These are phyloP conservation scores for Spencermartinsiella europaea DNA, from an alignment of 805 yeast genomes.

Conservation along the genomic window DNA sequence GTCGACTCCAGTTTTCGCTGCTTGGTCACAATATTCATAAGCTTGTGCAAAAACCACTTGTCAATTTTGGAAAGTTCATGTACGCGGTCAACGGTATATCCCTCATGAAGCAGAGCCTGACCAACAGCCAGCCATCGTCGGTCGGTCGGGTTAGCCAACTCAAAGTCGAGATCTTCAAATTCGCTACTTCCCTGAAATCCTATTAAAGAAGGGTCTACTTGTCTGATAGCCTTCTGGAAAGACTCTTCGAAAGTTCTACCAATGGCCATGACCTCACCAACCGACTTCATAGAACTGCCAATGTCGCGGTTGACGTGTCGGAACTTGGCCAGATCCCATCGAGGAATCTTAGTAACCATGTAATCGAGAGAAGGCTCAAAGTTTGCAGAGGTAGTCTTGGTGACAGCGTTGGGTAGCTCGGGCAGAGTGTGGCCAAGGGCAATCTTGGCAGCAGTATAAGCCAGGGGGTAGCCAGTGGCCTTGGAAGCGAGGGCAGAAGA, in stretches of 20 bases:
- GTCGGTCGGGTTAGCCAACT: slow-evolving; percentile 82
- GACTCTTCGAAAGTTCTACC: slow-evolving; percentile 98
- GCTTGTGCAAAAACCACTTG: slow-evolving; percentile 90
- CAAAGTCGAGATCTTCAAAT: slow-evolving; percentile 69
- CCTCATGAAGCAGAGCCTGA: slow-evolving; percentile 88
- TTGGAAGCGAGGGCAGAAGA: slow-evolving; percentile 97
- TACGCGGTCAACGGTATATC: slow-evolving; percentile 84
- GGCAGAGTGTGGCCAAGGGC: slow-evolving; percentile 93
- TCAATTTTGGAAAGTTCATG: slow-evolving; percentile 91
- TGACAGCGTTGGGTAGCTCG: slow-evolving; percentile 92
- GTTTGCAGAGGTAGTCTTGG: slow-evolving; percentile 92
- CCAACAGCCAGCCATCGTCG: slow-evolving; percentile 98
- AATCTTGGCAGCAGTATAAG: slow-evolving; percentile 97
- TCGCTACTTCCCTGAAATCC: slow-evolving; percentile 80
- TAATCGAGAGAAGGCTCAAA: slow-evolving; percentile 97
- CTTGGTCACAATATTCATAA: slow-evolving; percentile 88
- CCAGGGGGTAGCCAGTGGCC: slow-evolving; percentile 98
- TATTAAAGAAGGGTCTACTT: slow-evolving; percentile 82
- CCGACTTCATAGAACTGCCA: slow-evolving; percentile 97
- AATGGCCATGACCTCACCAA: slow-evolving; percentile 98
- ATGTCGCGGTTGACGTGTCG: slow-evolving; percentile 91
- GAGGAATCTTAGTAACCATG: slow-evolving; percentile 94
- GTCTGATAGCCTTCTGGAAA: slow-evolving; percentile 95
- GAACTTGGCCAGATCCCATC: slow-evolving; percentile 97
- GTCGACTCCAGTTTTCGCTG: slow-evolving; percentile 70